Evolutionary conservation across 495 filamentous ascomycete species (phyloP).

Genomic region (Xylaria scruposa): DNA sequence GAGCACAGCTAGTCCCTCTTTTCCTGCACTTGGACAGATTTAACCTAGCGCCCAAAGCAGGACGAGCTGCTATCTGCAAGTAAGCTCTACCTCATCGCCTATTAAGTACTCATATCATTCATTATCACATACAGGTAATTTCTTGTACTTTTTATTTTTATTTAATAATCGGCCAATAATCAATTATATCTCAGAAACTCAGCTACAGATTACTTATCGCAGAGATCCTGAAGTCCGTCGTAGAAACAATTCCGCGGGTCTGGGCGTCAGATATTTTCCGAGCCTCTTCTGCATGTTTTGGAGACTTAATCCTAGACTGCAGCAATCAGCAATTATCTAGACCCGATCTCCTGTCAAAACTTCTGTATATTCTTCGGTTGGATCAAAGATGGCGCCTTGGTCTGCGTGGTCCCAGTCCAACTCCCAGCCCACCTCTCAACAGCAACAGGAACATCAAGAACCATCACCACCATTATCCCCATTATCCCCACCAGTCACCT

Average conservation of each 20-base stretch:
- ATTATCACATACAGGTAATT: not conserved
- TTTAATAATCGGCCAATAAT: not conserved
- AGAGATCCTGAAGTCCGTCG: not conserved
- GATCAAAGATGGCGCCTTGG: slow-evolving; percentile 24
- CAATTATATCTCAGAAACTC: not conserved
- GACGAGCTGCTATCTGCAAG: not conserved
- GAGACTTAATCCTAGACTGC: not conserved
- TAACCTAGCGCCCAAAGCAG: not conserved
- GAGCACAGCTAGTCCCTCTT: not conserved
- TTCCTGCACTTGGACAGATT: not conserved
- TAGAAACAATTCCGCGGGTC: not conserved
- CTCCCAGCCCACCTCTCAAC: slow-evolving; percentile 12
- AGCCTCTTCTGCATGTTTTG: not conserved
- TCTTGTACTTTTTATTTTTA: not conserved
- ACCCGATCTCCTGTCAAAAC: not conserved
- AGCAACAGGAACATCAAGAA: slow-evolving; percentile 12
- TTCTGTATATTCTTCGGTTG: not conserved
- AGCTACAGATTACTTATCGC: not conserved
- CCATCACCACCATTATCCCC: slow-evolving; percentile 8
- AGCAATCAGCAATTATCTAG: not conserved
- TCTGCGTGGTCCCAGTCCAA: slow-evolving; percentile 16
- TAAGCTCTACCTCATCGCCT: not conserved
- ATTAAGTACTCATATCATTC: not conserved
- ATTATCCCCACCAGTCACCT: not conserved
- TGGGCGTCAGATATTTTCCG: not conserved